These are phyloP conservation scores for Termitomyces eurrhizus DNA, from an alignment of 768 basidiomycete species.

Conservation along the genomic window DNA sequence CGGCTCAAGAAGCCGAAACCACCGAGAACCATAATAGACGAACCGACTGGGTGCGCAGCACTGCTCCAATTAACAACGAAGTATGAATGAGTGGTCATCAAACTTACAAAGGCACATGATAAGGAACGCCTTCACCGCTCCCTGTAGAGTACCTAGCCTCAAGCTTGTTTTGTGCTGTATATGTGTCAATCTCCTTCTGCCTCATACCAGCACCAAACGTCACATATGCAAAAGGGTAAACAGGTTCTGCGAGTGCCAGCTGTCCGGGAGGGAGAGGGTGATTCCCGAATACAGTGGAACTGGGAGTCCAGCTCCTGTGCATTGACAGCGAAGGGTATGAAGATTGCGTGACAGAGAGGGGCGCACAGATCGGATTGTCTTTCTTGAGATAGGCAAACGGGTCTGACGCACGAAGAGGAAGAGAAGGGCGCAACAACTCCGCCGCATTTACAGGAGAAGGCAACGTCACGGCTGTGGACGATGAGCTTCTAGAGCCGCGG, in stretches of 20 bases:
- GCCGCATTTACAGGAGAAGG: conserved; percentile 20
- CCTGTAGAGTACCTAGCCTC: conserved; percentile 53
- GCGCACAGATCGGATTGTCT: conserved; percentile 26
- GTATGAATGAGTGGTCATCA: conserved; percentile 1
- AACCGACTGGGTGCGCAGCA: conserved; percentile 76
- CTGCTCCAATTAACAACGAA: conserved; percentile 30
- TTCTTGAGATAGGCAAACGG: conserved; percentile 61
- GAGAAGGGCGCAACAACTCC: conserved; percentile 5
- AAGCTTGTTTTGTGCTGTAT: conserved; percentile 64
- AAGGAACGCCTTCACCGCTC: conserved; percentile 56
- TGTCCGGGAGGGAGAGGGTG: conserved; percentile 24
- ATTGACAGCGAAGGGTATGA: conserved; percentile 28
- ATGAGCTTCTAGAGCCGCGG: conserved; percentile 7
- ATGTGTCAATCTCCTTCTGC: conserved; percentile 82
- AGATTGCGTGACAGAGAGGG: conserved; percentile 21
- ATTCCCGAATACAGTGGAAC: conserved; percentile 24
- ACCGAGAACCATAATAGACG: conserved; percentile 77
- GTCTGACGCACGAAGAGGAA: conserved; percentile 30
- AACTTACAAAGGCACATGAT: conserved; percentile 76
- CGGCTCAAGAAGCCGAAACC: conserved; percentile 89
- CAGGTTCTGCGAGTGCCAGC: conserved; percentile 49
- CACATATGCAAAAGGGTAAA: conserved; percentile 72
- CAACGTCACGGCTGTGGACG: conserved; percentile 26
- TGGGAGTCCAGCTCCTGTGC: conserved; percentile 32
- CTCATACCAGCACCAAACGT: conserved; percentile 84